These are phyloP conservation scores for Trifolium subterraneum DNA, from an alignment of 306 rosid species.

Conservation along the genomic window DNA sequence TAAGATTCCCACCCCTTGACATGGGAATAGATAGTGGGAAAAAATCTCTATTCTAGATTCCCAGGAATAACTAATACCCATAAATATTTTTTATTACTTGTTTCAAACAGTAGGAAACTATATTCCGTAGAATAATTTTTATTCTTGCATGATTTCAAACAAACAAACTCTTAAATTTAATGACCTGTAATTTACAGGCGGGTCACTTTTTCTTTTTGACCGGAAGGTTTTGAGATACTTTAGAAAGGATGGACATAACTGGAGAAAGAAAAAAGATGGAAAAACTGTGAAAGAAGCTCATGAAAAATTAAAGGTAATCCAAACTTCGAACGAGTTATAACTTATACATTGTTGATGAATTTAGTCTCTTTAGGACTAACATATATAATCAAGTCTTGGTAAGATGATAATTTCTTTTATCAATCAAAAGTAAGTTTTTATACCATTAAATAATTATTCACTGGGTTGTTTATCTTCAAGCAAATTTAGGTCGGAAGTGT, in stretches of 20 bases:
- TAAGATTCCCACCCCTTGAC: neutral
- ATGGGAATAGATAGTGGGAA: neutral
- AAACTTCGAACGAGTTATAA: constrained; percentile 30
- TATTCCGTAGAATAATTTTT: neutral
- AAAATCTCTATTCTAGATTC: neutral
- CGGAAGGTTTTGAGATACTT: constrained; percentile 90
- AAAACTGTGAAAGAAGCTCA: constrained; percentile 96
- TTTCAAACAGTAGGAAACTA: neutral
- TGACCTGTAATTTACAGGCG: constrained; percentile 61
- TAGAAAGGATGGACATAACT: constrained; percentile 91
- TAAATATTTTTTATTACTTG: neutral
- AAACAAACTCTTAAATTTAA: neutral
- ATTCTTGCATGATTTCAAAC: neutral
- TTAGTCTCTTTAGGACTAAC: constrained; percentile 2
- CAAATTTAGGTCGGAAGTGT: constrained; percentile 87
- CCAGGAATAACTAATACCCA: neutral
- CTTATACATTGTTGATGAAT: constrained; percentile 23
- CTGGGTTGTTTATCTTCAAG: constrained; percentile 47
- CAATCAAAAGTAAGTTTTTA: constrained; percentile 29
- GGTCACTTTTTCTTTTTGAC: constrained; percentile 89
- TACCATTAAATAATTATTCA: constrained; percentile 34
- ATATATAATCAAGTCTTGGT: constrained; percentile 16
- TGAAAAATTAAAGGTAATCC: constrained; percentile 85
- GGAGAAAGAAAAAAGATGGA: constrained; percentile 95
- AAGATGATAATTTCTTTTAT: constrained; percentile 1